Evolutionary conservation across 2,329 filamentous ascomycete genomes (phyloP).

Genomic region (Exophiala aquamarina): DNA sequence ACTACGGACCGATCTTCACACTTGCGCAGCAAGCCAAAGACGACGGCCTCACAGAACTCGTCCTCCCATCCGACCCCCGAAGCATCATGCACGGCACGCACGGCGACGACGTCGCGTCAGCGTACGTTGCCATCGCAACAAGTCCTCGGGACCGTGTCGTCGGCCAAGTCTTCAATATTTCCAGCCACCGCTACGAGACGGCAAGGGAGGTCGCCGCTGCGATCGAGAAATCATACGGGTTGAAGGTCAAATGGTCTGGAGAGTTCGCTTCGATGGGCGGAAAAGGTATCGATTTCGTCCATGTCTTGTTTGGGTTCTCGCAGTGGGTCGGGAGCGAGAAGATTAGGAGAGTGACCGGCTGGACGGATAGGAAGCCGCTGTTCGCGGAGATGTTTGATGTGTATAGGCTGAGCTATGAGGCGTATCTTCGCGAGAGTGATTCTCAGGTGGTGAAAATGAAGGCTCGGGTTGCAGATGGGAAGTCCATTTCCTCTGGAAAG

Average conservation of each 20-base stretch:
- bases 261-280: too few species aligned
- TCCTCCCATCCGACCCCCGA: conserved; percentile 36
- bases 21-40: conserved; percentile 20
- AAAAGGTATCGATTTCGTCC: too few species aligned
- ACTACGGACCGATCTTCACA: conserved; percentile 41
- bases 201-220: conserved; percentile 38
- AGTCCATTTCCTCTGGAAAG: too few species aligned
- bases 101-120: conserved; percentile 51
- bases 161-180: conserved; percentile 47
- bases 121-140: conserved; percentile 46
- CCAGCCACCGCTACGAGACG: conserved; percentile 45
- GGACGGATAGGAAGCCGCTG: conserved; percentile 6
- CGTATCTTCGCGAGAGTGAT: not conserved
- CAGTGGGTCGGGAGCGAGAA: conserved; percentile 18
- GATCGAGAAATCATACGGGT: conserved; percentile 43
- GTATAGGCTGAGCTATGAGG: conserved; percentile 15
- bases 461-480: too few species aligned
- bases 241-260: conserved; percentile 27
- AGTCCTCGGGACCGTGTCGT: conserved; percentile 30
- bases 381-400: conserved; percentile 12
- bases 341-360: conserved; percentile 8
- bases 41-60: conserved; percentile 23
- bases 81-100: conserved; percentile 48
- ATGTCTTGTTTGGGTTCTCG: not conserved
- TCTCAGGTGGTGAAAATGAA: too few species aligned